Base-by-base conservation (phyloP, 108 stramenopile genomes). In the Cyclostephanos tholiformis region DNA sequence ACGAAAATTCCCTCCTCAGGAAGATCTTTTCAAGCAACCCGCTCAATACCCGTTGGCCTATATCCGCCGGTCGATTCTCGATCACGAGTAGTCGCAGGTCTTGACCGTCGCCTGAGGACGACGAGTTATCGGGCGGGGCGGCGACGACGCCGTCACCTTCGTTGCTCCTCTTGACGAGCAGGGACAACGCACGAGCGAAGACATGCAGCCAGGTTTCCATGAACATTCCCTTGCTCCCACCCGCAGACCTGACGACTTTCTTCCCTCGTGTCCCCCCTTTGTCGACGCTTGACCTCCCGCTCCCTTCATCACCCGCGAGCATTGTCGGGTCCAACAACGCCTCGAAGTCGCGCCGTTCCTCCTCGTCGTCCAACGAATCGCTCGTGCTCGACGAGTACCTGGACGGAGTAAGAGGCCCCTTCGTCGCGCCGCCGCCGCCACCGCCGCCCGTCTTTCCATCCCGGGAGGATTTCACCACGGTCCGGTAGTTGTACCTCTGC, bases 401-500 rank as follows among this genome's bases (percentile, higher is more conserved):
- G 0, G 26, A 59, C 58, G 23, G 14, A 23, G 29, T 51, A 4
- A 6, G 0, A 46, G 44, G n/a, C 22, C 26, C 36, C 10, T 2
- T 8, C 30, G 17, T 11, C 57, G 17, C 57, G 30, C 8, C 4
- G 30, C 27, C 26, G 23, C 27, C 2, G 48, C 44, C 22, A 3
- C 11, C 30, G 35, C 51, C 53, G 19, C 20, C 20, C 23, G 9
- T 43, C 27, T 58, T 25, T 13, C 61, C 60, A 25, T 67, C 60
- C 14, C 77, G 9, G 13, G 71, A 67, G 23, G 60, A 38, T 29
- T 70, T 71, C 17, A 82, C 85, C 12, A 87, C 79, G 23, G 70
- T 68, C 6, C 56, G 58, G 69, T 81, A 87, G 56, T 83, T 87
- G 52, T 85, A 85, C 23, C 50, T 65, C n/a, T 55, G 58, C 39